phyloP scores from a whole-genome alignment of 345 rosid genomes.

The Rhodomyrtus tomentosa region DNA sequence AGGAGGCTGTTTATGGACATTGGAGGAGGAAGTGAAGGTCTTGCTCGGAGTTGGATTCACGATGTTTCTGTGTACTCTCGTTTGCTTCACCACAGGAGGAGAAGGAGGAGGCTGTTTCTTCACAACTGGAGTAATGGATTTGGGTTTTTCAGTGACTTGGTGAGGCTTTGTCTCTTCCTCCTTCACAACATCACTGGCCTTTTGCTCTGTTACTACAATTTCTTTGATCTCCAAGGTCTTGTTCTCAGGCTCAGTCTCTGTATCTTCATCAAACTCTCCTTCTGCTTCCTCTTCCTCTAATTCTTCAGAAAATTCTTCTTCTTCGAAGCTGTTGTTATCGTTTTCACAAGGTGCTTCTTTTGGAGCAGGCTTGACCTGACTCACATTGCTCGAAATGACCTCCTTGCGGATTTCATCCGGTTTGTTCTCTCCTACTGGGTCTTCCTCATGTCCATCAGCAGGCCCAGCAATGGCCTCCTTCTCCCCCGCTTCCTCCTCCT shows the following conservation, averaged over 20 bases:
- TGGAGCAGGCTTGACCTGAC: not conserved
- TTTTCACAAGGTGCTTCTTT: not conserved
- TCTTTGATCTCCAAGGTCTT: slow-evolving; percentile 15
- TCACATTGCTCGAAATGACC: slow-evolving; percentile 13
- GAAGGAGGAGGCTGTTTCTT: slow-evolving; percentile 38
- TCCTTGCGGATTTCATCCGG: slow-evolving; percentile 34
- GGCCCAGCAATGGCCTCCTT: slow-evolving; percentile 24
- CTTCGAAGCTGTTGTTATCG: not conserved
- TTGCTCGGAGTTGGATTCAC: slow-evolving; percentile 23
- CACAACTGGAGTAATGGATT: slow-evolving; percentile 20
- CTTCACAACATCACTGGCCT: not conserved
- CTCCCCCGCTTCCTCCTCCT: slow-evolving; percentile 31
- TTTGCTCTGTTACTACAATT: slow-evolving; percentile 9
- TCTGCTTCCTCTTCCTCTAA: slow-evolving; percentile 8
- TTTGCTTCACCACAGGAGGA: slow-evolving; percentile 11
- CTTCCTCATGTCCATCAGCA: slow-evolving; percentile 14
- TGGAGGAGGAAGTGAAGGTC: slow-evolving; percentile 2
- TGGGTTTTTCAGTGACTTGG: not conserved
- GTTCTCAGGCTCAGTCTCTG: slow-evolving; percentile 35
- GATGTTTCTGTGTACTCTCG: slow-evolving; percentile 18
- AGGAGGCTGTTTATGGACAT: not conserved
- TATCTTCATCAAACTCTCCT: slow-evolving; percentile 8
- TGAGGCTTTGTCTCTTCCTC: not conserved
- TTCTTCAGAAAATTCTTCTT: slow-evolving; percentile 13
- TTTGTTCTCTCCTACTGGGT: slow-evolving; percentile 12